Evolutionary conservation across 441 rosid species (phyloP), one percentile per base, ranked within the genome.

Genomic region (Aleurites moluccanus): DNA sequence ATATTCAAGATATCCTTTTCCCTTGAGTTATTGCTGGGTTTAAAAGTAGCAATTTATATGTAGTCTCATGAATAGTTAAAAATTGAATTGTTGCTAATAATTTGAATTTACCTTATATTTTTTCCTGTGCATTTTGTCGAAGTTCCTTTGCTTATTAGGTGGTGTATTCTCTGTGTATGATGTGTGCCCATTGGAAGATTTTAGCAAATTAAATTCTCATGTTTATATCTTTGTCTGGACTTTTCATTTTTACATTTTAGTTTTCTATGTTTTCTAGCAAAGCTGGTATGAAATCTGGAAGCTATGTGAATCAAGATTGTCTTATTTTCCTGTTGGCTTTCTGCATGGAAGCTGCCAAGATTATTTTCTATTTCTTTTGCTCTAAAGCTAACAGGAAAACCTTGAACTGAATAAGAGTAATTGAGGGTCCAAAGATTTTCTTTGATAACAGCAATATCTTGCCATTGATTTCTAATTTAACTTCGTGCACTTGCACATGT

Each of bases 1-100:
- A 80, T 91, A 82, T 93, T 91, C 81, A 95, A 90, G 88, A 90
- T 95, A 95, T 93, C 97, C 95, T 91, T 85, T 73, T 50, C 56
- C 53, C 67, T 38, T 49, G 59, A 52, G 35, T 80, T 76, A 53
- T 67, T 64, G 20, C 21, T 72, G 55, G 30, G 57, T 59, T 67
- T 52, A 9, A 62, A 64, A 62, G 47, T 18, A 56, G 52, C 53
- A 57, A 10, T 57, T 72, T 44, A 45, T 44, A 45, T 56, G 27
- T 2, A 53, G 59, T 28, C 20, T 55, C 52, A 28, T 14, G 16
- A 63, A 50, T 76, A 25, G 64, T 30, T 55, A 16, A 10, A 16
- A 67, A 45, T 15, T 13, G 27, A 28, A n/a, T 25, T 47, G 44
- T 64, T 52, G 53, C 40, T 50, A 38, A 73, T 27, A 5, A 28